Evolutionary conservation across 768 basidiomycete genomes (phyloP), one percentile per base, ranked within the genome.

Genomic region (Strobilomyces confusus): DNA sequence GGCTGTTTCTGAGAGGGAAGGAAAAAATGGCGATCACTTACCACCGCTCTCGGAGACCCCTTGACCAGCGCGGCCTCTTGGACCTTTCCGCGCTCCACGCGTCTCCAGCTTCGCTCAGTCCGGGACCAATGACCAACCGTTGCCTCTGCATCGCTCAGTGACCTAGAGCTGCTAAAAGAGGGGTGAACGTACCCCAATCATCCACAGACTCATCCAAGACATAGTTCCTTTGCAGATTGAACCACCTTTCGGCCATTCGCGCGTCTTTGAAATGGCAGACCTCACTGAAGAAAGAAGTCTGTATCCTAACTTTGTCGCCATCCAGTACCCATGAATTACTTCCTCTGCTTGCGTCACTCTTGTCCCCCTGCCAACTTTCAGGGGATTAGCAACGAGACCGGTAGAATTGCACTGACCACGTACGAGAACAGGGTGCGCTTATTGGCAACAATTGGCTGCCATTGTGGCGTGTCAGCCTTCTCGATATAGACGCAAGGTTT

Each of bases 161-260:
- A n/a, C n/a, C n/a, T n/a, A n/a, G n/a, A n/a, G n/a, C n/a, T n/a
- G n/a, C n/a, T n/a, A n/a, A n/a, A n/a, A n/a, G n/a, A n/a, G n/a
- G n/a, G n/a, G n/a, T n/a, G n/a, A n/a, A n/a, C n/a, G n/a, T n/a
- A n/a, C n/a, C n/a, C n/a, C n/a, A n/a, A n/a, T n/a, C n/a, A n/a
- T n/a, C n/a, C 25, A 52, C 22, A 8, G 36, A 22, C 5, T 51
- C 55, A 22, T 48, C 32, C 15, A 34, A 32, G 17, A 51, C 51
- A 20, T 38, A 45, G 22, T 23, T 34, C 33, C 45, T 17, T 9
- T 57, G 46, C 9, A 57, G 29, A 3, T 8, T 32, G n/a, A 49
- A 57, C 55, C 55, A 57, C 30, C 12, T 38, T n/a, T 23, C 23
- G 17, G 55, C 55, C 25, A 26, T 48, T 11, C 34, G 23, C 3